Conservation (phyloP, 345 rosid genomes). For the Pelargonium nanum region DNA sequence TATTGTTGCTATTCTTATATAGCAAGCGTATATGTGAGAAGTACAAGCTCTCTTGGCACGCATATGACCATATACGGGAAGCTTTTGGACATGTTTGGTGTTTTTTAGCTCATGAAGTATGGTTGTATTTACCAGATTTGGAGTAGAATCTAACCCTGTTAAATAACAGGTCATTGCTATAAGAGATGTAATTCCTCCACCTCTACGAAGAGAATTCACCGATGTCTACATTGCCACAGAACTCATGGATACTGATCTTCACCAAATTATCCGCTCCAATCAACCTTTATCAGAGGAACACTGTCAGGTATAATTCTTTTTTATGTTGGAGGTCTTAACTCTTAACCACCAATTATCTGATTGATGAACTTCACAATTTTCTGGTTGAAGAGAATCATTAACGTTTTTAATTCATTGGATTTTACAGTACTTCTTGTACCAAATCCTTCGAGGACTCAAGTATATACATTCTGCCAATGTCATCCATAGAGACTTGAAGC, state of each 20-base stretch:
- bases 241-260: slow-evolving; percentile 96
- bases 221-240: slow-evolving; percentile 85
- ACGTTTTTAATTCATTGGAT: background rate
- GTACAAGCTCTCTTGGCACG: too few species aligned
- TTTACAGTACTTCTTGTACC: slow-evolving; percentile 88
- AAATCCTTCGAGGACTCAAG: slow-evolving; percentile 86
- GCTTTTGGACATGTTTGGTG: background rate
- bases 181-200: slow-evolving; percentile 92
- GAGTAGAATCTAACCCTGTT: background rate
- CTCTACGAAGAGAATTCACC: slow-evolving; percentile 61
- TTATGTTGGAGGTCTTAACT: background rate
- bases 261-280: slow-evolving; percentile 84
- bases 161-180: slow-evolving; percentile 57
- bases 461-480: slow-evolving; percentile 93
- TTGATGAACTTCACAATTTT: background rate
- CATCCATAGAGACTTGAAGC: slow-evolving; percentile 34
- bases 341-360: background rate
- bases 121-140: too few species aligned
- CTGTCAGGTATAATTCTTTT: slow-evolving; percentile 53
- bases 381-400: background rate
- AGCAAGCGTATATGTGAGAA: too few species aligned
- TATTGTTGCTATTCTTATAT: too few species aligned
- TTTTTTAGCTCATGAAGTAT: background rate
- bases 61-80: background rate
- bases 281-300: slow-evolving; percentile 89